Conservation (phyloP, 352 stramenopile species). For the Globisporangium nagaii region DNA sequence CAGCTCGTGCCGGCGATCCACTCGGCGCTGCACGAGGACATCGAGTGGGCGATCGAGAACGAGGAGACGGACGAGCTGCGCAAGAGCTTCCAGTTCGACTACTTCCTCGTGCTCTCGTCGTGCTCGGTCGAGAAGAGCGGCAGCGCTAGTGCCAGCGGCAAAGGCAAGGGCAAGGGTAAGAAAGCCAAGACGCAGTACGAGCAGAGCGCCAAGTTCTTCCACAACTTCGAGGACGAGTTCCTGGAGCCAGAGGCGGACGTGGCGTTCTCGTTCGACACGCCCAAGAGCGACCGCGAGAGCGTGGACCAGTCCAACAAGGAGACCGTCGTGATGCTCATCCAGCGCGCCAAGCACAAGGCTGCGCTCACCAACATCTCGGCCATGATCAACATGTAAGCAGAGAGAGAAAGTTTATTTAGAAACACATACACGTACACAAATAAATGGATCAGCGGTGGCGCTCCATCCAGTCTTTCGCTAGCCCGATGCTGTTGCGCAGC, state of each 20-base stretch:
- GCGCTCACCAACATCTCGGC: conserved; percentile 62
- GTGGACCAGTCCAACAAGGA: conserved; percentile 57
- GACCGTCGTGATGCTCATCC: conserved; percentile 74
- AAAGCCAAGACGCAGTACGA: conserved; percentile 73
- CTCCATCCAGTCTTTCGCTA: conserved; percentile 69
- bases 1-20: conserved; percentile 78
- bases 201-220: conserved; percentile 66
- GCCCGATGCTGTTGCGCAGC: conserved; percentile 52
- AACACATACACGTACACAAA: not conserved
- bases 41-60: conserved; percentile 81
- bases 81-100: conserved; percentile 72
- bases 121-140: conserved; percentile 55
- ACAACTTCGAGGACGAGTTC: conserved; percentile 88
- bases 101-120: conserved; percentile 72
- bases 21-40: conserved; percentile 76
- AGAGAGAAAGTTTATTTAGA: conserved; percentile 33
- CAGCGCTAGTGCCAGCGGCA: conserved; percentile 9
- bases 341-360: conserved; percentile 78
- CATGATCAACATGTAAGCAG: conserved; percentile 79
- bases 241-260: conserved; percentile 68
- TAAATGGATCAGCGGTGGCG: conserved; percentile 7
- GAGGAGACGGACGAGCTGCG: conserved; percentile 57
- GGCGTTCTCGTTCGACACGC: conserved; percentile 65
- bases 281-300: conserved; percentile 53
- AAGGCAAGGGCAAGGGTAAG: conserved; percentile 45